Base-by-base conservation (phyloP, 805 yeast genomes). In the Lipomyces mesembrius region DNA sequence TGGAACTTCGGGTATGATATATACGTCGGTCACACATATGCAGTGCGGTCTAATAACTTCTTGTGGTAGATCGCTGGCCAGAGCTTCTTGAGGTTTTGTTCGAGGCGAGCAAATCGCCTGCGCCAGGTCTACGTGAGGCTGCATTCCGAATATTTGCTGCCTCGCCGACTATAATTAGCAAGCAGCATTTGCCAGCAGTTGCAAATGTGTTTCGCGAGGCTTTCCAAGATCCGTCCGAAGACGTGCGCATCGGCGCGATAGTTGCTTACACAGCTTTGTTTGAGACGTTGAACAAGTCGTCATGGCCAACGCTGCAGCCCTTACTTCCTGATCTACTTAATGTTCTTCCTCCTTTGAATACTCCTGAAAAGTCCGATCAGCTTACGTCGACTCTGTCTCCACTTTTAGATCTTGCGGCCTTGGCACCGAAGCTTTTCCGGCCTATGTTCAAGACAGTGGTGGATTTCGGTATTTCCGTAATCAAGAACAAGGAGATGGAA, bases 361-460 rank as follows among this genome's bases (percentile, higher is more conserved):
- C 86, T 69, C 86, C 83, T 74, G 93, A 94, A 57, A 90, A 92
- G 75, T 95, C 91, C 66, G 81, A 84, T 17, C 91, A 97, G 6
- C 84, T 95, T 70, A 88, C 97, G 0, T 84, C 92, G 5, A 97
- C 93, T n/a, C 84, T 95, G 71, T 97, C 92, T 77, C 85, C 92
- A 7, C 82, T 95, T 72, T 92, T 93, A 63, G 98, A 95, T 73
- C 83, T 95, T 67, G 97, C 93, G 9, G 94, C 89, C 70, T 80
- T 93, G 67, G 98, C 98, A 8, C 98, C 99, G 62, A 94, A 93
- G 76, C 86, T 95, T 87, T 95, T 95, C 82, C 86, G 85, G 75
- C 92, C 92, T 55, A 90, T 94, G 91, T 94, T 95, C 77, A 88
- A 89, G 60, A 88, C 91, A n/a, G 87, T 95, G 56, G 86, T 92